These are phyloP conservation scores for Rubia balearica DNA, from an alignment of 305 asterid species.

Conservation along the genomic window DNA sequence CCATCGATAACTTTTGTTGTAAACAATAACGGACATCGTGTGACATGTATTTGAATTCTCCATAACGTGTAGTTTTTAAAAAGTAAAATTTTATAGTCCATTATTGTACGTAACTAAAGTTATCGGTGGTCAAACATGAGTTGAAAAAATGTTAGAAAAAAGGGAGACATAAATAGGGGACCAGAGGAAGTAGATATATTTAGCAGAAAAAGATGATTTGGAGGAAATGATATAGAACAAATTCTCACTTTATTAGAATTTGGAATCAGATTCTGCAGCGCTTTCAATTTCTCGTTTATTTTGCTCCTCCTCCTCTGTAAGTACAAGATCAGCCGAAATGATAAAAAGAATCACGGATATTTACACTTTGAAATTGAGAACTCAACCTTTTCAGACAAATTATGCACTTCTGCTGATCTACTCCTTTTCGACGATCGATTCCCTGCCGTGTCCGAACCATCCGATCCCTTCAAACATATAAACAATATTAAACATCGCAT, in stretches of 20 bases:
- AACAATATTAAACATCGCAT: conserved; percentile 9
- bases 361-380: conserved; percentile 8
- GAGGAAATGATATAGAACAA: not conserved
- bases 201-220: not conserved
- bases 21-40: too few relatives aligned
- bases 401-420: conserved; percentile 91
- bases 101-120: too few relatives aligned
- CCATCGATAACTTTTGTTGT: too few relatives aligned
- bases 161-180: too few relatives aligned
- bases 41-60: too few relatives aligned
- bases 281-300: conserved; percentile 92
- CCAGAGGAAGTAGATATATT: not conserved
- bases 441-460: conserved; percentile 35
- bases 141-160: too few relatives aligned
- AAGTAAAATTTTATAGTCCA: too few relatives aligned
- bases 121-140: too few relatives aligned
- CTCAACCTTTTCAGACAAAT: conserved; percentile 87
- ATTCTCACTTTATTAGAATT: conserved; percentile 75
- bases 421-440: conserved; percentile 82
- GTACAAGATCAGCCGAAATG: conserved; percentile 20
- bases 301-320: conserved; percentile 93
- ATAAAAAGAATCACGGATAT: conserved; percentile 9
- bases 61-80: too few relatives aligned
- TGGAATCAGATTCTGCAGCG: conserved; percentile 86
- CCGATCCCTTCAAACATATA: conserved; percentile 42